phyloP scores from a whole-genome alignment of 139 green algal genomes.

The Bryopsis sp. region DNA sequence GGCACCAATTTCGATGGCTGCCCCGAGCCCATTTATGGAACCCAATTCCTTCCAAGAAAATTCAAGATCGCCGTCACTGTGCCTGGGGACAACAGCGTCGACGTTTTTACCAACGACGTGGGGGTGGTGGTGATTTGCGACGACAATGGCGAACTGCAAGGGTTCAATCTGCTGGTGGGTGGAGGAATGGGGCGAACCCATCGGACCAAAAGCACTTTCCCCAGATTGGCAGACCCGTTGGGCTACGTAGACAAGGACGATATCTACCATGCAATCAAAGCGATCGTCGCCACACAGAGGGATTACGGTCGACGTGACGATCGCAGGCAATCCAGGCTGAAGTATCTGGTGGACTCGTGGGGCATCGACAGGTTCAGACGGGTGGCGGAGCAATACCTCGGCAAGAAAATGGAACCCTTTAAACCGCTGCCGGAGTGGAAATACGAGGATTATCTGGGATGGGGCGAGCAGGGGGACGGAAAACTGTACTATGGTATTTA shows the following conservation, averaged over 20 bases:
- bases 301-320: constrained; percentile 98
- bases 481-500: constrained; percentile 87
- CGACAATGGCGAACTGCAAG: constrained; percentile 35
- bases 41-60: constrained; percentile 94
- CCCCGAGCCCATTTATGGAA: constrained; percentile 96
- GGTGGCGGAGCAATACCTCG: constrained; percentile 95
- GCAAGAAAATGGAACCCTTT: constrained; percentile 90
- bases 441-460: constrained; percentile 93
- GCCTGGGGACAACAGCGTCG: constrained; percentile 89
- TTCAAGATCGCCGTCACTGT: constrained; percentile 95
- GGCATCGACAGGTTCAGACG: constrained; percentile 86
- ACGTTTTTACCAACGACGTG: constrained; percentile 96
- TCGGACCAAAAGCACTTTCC: constrained; percentile 83
- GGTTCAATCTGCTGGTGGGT: constrained; percentile 89
- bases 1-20: constrained; percentile 94
- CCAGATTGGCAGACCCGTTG: constrained; percentile 78
- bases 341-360: constrained; percentile 97
- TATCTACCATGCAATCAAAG: constrained; percentile 90
- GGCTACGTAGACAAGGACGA: constrained; percentile 92
- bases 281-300: constrained; percentile 88
- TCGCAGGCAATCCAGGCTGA: constrained; percentile 88
- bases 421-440: constrained; percentile 85
- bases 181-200: constrained; percentile 92
- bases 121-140: constrained; percentile 35
- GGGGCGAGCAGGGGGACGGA: constrained; percentile 89